phyloP scores from a whole-genome alignment of 1,139 yeast genomes.

The Sugiyamaella grinbergsii region DNA sequence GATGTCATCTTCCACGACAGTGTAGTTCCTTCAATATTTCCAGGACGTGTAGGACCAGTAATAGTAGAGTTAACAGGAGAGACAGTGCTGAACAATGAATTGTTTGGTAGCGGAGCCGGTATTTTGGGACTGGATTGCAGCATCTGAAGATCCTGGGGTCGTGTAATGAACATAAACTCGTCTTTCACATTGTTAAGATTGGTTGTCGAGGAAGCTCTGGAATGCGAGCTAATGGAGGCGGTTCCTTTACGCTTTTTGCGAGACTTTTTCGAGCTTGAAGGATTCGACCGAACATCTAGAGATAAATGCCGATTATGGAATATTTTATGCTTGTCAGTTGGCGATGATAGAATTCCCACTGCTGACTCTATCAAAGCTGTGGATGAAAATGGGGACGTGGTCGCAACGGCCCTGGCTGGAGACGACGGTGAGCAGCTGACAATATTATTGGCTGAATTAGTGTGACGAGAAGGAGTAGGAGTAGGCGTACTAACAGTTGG shows the following conservation, averaged over 20 bases:
- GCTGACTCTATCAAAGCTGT: constrained; percentile 13
- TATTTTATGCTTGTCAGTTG: background rate
- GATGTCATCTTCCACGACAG: constrained; percentile 39
- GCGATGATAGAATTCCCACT: constrained; percentile 8
- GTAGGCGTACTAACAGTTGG: background rate
- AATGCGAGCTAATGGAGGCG: background rate
- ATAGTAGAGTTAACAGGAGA: no score
- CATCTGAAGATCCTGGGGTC: constrained; percentile 27
- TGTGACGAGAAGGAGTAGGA: background rate
- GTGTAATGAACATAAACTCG: constrained; percentile 26
- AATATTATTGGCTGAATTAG: background rate
- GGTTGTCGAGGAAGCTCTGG: background rate
- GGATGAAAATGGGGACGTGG: constrained; percentile 6
- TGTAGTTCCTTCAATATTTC: constrained; percentile 34
- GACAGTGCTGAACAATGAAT: no score
- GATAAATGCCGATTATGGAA: constrained; percentile 9
- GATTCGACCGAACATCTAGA: constrained; percentile 9
- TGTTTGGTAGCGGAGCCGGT: background rate
- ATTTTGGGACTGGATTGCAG: constrained; percentile 9
- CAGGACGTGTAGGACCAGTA: constrained; percentile 32
- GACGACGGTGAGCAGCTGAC: background rate
- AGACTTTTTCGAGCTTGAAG: background rate
- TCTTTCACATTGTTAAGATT: background rate
- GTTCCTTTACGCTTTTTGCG: constrained; percentile 12
- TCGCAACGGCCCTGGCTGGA: background rate